A percentile compares a stretch with the other conserved stretches of the same genome.
phyloP scores from a whole-genome alignment of 1,139 yeast genomes.

The Suhomyces terraborum region DNA sequence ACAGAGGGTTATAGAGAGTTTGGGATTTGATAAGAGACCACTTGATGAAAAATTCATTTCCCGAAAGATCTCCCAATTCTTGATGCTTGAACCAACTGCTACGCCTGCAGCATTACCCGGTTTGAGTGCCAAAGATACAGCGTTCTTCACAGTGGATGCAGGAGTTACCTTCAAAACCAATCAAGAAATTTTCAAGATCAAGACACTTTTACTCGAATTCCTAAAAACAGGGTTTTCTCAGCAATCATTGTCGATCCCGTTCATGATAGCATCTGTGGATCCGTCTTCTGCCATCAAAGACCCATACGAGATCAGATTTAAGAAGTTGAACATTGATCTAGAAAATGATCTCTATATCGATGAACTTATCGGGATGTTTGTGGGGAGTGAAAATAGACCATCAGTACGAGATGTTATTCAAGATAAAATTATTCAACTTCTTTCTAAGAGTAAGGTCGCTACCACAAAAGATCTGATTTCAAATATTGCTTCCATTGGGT shows the following conservation, averaged over 20 bases:
- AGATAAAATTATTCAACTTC: conserved; percentile 55
- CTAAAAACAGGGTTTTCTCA: conserved; percentile 45
- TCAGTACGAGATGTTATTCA: conserved; percentile 60
- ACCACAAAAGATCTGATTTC: conserved; percentile 41
- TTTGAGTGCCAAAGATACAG: conserved; percentile 52
- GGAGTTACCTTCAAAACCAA: conserved; percentile 56
- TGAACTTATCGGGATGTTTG: conserved; percentile 45
- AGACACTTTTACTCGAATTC: conserved; percentile 38
- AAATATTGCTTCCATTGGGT: conserved; percentile 54
- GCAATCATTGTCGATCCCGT: conserved; percentile 38
- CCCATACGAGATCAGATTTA: conserved; percentile 51
- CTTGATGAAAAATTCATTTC: conserved; percentile 47
- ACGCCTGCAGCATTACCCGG: conserved; percentile 56
- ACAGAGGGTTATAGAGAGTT: conserved; percentile 32
- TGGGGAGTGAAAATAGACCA: conserved; percentile 44
- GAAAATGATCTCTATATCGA: conserved; percentile 51
- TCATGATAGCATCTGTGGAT: conserved; percentile 69
- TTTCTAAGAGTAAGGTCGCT: conserved; percentile 56
- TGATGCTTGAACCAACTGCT: conserved; percentile 53
- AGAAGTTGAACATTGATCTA: conserved; percentile 52
- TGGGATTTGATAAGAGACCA: conserved; percentile 30
- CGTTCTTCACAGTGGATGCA: conserved; percentile 67
- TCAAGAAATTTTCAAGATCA: conserved; percentile 51
- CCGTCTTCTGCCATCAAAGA: conserved; percentile 55
- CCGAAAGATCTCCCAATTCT: conserved; percentile 53